Conservation (phyloP, 345 rosid genomes). For the Streptanthus diversifolius region DNA sequence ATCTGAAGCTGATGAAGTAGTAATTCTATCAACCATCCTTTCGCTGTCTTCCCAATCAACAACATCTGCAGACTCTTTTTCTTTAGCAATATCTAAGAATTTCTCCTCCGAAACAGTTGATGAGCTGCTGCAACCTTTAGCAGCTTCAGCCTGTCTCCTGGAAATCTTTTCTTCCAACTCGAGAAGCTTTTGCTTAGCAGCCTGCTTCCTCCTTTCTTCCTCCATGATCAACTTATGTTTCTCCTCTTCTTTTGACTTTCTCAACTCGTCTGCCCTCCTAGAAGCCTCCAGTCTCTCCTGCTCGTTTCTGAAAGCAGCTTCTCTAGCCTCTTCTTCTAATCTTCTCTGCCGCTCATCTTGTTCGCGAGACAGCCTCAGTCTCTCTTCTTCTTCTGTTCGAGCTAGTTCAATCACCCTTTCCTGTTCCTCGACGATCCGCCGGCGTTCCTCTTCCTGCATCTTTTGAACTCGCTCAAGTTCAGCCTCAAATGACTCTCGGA, state of each 20-base stretch:
- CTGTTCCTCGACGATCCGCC: constrained; percentile 68
- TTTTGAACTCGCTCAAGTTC: constrained; percentile 97
- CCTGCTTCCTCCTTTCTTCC: constrained; percentile 95
- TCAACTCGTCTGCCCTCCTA: constrained; percentile 75
- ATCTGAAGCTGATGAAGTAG: constrained; percentile 71
- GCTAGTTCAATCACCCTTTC: constrained; percentile 81
- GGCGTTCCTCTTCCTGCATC: constrained; percentile 90
- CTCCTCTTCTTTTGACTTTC: constrained; percentile 92
- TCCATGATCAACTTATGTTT: constrained; percentile 68
- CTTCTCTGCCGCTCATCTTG: constrained; percentile 70
- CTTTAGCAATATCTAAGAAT: constrained; percentile 39
- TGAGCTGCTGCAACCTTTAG: constrained; percentile 42
- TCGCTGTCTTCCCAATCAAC: constrained; percentile 93
- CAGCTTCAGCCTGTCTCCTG: constrained; percentile 66
- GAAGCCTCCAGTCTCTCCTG: constrained; percentile 73
- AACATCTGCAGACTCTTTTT: constrained; percentile 49
- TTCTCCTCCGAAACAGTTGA: constrained; percentile 53
- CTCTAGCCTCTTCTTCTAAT: constrained; percentile 84
- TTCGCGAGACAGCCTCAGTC: constrained; percentile 66
- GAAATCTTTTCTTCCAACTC: constrained; percentile 95
- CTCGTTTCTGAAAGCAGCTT: constrained; percentile 87
- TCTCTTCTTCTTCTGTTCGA: constrained; percentile 88
- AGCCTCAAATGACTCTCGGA: constrained; percentile 96
- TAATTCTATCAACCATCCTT: constrained; percentile 87
- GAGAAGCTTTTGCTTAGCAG: constrained; percentile 90